Conservation (phyloP, 768 basidiomycete genomes). For the Artomyces pyxidatus region DNA sequence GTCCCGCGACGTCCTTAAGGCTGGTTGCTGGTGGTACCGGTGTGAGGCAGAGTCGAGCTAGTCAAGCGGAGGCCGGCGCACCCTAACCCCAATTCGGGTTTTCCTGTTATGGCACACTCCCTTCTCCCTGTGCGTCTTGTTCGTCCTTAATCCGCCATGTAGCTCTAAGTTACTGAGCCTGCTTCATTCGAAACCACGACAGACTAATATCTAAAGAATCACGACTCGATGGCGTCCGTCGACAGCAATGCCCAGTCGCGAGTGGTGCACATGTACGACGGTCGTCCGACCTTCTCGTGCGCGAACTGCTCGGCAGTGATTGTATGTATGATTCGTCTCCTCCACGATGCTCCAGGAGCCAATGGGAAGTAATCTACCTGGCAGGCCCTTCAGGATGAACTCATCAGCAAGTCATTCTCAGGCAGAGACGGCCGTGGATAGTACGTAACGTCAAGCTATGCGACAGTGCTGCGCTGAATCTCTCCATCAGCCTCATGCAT, state of each 20-base stretch:
- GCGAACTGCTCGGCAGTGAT: conserved; percentile 62
- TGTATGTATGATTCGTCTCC: no score
- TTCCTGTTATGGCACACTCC: no score
- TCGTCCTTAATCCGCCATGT: no score
- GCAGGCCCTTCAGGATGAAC: conserved; percentile 74
- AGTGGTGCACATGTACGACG: conserved; percentile 52
- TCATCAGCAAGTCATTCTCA: conserved; percentile 80
- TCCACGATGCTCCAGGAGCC: no score
- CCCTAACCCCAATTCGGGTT: no score
- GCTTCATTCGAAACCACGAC: no score
- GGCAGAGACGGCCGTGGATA: conserved; percentile 78
- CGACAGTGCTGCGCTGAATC: conserved; percentile 2
- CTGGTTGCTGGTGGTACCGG: no score
- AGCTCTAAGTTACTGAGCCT: no score
- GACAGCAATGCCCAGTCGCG: conserved; percentile 24
- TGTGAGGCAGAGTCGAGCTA: no score
- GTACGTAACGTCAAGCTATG: conserved; percentile 33
- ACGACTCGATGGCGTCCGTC: conserved; percentile 8
- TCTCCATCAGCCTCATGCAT: conserved; percentile 53
- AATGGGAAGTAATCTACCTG: neutral
- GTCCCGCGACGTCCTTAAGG: no score
- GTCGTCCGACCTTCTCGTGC: conserved; percentile 65
- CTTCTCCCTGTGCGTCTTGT: no score
- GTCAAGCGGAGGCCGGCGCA: no score
- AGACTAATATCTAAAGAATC: neutral